Evolutionary conservation across 176 grass and related monocot species (phyloP).

Genomic region (Metroxylon sagu): DNA sequence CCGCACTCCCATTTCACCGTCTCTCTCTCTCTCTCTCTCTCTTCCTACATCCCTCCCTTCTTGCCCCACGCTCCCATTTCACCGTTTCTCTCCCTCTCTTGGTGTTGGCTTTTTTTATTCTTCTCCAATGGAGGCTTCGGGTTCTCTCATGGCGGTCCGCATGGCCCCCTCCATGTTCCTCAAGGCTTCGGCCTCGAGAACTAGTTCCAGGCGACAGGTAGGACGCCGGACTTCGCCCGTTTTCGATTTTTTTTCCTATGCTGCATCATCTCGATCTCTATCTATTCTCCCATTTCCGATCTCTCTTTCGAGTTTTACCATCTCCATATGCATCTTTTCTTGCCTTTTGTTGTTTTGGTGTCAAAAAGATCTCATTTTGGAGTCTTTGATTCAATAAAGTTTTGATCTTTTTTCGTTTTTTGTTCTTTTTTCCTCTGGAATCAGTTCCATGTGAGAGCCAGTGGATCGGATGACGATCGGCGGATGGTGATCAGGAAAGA

Average conservation of each 20-base stretch:
- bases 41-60: neutral
- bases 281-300: neutral
- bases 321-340: neutral
- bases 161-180: conserved; percentile 34
- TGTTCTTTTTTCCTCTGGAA: neutral
- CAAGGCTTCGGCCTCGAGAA: conserved; percentile 9
- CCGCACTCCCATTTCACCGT: too few relatives aligned
- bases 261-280: neutral
- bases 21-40: too few relatives aligned
- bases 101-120: too few relatives aligned
- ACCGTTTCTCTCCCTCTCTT: neutral
- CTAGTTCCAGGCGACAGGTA: conserved; percentile 53
- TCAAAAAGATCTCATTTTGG: neutral
- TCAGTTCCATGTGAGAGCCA: conserved; percentile 50
- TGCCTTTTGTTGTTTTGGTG: neutral
- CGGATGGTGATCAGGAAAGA: conserved; percentile 39
- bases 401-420: too few relatives aligned
- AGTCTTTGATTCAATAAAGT: neutral
- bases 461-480: conserved; percentile 15
- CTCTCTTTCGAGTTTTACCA: neutral
- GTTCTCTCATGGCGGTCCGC: conserved; percentile 41
- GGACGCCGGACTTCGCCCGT: neutral
- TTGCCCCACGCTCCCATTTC: neutral
- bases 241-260: neutral
- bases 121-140: conserved; percentile 13